Evolutionary conservation across 2,329 filamentous ascomycete genomes (phyloP), one percentile per base, ranked within the genome.

Genomic region (Hymenoscyphus albidus): DNA sequence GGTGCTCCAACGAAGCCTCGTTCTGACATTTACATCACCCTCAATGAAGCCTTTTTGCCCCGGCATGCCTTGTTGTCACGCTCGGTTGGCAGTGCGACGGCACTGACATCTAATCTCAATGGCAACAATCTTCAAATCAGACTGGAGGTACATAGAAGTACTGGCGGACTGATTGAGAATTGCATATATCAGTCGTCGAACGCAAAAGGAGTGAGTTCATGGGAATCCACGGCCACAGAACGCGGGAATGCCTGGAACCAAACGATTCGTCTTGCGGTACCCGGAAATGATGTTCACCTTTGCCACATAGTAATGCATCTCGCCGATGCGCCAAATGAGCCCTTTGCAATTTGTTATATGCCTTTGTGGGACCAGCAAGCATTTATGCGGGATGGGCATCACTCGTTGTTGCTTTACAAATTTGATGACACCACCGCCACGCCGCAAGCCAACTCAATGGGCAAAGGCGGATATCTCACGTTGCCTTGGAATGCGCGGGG

Each of bases 11-110:
- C 90, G 0, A 93, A 92, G 74, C 83, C 90, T 16, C 84, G 96
- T 71, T 97, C 93, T 12, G 96, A 99, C 76, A 98, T 99, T 60
- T 99, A 99, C 75, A 78, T 99, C 56, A 97, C 93, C 0, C 78
- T 99, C 58, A 87, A 88, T 64, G 88, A 92, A 68, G 91, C 92
- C 0, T 82, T 88, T n/a, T 80, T 99, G 31, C 88, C 89, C 18
- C 87, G 88, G 64, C 92, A 96, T 72, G 88, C 90, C 40, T 76
- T 88, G 0, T 75, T 89, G n/a, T 88, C 86, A 7, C 80, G 86
- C n/a, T 85, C 80, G 54, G 82, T 81, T 27, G 92, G 92, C n/a
- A 91, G 90, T 67, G 88, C 94, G 12, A 88, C 89, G 1, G 80
- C 94, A 0, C 83, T 91, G 38, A 83, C 88, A 1, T 80, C 81